A percentile compares a stretch with the other conserved stretches of the same genome.
Conservation (phyloP, 2,329 filamentous ascomycete genomes). For the Colletotrichum ledebouriae region DNA sequence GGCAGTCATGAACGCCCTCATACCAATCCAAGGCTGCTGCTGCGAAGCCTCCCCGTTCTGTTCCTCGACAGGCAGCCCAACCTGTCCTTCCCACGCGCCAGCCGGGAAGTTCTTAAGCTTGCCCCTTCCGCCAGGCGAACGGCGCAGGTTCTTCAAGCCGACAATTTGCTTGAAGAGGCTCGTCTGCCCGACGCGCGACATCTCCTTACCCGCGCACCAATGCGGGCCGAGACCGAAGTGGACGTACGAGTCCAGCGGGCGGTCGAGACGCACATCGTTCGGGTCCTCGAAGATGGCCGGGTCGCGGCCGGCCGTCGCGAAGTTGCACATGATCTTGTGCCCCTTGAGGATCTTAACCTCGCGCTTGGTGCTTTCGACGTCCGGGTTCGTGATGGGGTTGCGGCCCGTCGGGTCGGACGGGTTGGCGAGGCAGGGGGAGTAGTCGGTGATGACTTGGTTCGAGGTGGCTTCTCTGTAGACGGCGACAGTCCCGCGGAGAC, state of each 20-base stretch:
- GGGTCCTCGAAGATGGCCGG: conserved; percentile 63
- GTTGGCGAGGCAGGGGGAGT: conserved; percentile 44
- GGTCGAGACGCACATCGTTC: conserved; percentile 62
- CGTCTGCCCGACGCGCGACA: conserved; percentile 48
- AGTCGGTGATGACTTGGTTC: conserved; percentile 47
- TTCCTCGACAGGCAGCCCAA: conserved; percentile 30
- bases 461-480: conserved; percentile 60
- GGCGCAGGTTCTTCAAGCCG: conserved; percentile 45
- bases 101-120: conserved; percentile 45
- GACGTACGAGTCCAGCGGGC: conserved; percentile 64
- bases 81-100: conserved; percentile 44
- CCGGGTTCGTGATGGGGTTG: conserved; percentile 42
- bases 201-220: conserved; percentile 54
- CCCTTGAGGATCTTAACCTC: conserved; percentile 49
- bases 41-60: conserved; percentile 28
- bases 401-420: conserved; percentile 42
- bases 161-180: conserved; percentile 46
- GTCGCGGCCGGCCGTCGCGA: conserved; percentile 63
- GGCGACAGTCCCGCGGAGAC: conserved; percentile 66
- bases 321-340: conserved; percentile 65
- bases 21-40: conserved; percentile 42
- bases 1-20: conserved; percentile 46
- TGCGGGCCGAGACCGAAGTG: conserved; percentile 66
- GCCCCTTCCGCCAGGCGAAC: conserved; percentile 45
- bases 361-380: conserved; percentile 36